These are phyloP conservation scores for Bimuria novae-zelandiae DNA, from an alignment of 2,329 filamentous ascomycete genomes.

Conservation along the genomic window DNA sequence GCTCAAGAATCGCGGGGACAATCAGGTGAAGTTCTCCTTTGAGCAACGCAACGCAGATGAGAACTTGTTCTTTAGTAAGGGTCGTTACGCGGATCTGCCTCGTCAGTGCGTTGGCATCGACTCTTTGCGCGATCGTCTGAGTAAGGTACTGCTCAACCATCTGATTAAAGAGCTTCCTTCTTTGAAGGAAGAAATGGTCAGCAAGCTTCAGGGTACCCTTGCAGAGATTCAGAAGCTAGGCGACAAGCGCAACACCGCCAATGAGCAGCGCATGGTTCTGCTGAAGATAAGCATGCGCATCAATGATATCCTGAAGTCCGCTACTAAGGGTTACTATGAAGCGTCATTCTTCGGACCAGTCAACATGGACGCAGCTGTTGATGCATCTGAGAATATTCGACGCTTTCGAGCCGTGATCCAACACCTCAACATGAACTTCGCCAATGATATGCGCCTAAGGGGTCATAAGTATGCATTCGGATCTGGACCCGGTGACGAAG, in stretches of 20 bases:
- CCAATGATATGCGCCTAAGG: constrained; percentile 1
- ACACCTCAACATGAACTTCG: constrained; percentile 25
- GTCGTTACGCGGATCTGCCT: not conserved
- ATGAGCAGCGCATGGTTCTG: constrained; percentile 56
- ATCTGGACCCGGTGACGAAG: not conserved
- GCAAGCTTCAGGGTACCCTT: not conserved
- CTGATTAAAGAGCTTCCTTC: not conserved
- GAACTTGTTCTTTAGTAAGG: too few species aligned
- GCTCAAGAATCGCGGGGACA: too few species aligned
- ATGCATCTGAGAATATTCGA: constrained; percentile 11
- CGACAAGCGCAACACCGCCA: constrained; percentile 47
- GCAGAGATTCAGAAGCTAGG: constrained; percentile 26
- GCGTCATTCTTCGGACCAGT: constrained; percentile 53
- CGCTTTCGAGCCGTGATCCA: constrained; percentile 25
- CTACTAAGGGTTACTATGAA: constrained; percentile 49
- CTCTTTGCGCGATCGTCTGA: not conserved
- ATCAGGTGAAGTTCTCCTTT: too few species aligned
- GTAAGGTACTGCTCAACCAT: not conserved
- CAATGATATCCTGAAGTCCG: constrained; percentile 53
- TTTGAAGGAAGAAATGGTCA: not conserved
- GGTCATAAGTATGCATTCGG: not conserved
- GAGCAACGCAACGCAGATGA: too few species aligned
- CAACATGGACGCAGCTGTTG: constrained; percentile 1
- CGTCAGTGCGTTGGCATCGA: not conserved
- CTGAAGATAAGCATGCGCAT: constrained; percentile 49